A percentile compares a stretch with the other conserved stretches of the same genome.
Conservation (phyloP, 257 asterid genomes). For the Agastache rugosa region DNA sequence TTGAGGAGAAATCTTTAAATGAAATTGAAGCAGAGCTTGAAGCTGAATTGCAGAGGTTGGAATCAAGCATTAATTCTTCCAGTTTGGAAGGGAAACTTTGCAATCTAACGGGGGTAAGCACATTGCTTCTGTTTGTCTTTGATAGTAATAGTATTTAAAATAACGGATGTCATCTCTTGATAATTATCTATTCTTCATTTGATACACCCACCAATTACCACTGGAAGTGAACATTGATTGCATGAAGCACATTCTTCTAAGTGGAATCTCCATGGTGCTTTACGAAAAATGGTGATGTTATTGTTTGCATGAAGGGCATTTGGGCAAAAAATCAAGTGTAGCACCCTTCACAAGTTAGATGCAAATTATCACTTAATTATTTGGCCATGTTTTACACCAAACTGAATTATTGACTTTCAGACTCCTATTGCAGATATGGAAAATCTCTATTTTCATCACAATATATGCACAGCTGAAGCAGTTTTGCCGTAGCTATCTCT, state of each 20-base stretch:
- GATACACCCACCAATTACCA: neutral
- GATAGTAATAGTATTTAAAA: neutral
- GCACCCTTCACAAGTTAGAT: constrained; percentile 4
- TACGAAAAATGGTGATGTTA: neutral
- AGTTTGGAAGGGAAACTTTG: constrained; percentile 55
- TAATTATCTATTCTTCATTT: constrained; percentile 7
- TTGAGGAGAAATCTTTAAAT: constrained; percentile 70
- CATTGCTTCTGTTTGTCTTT: constrained; percentile 11
- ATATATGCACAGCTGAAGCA: neutral
- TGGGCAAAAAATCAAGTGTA: neutral
- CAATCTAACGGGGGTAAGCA: constrained; percentile 61
- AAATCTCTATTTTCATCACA: neutral
- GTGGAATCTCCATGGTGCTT: neutral
- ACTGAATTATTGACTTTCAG: constrained; percentile 1
- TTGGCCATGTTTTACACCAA: neutral
- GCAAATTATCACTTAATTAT: neutral
- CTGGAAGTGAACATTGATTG: neutral
- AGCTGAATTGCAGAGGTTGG: constrained; percentile 90
- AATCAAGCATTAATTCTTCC: constrained; percentile 61
- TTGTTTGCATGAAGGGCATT: neutral
- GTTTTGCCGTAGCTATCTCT: neutral
- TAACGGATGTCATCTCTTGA: neutral
- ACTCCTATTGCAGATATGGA: neutral
- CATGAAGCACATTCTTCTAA: neutral
- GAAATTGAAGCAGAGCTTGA: constrained; percentile 96